Conservation (phyloP, 768 basidiomycete genomes). For the Leccinum olivaceopallidum region DNA sequence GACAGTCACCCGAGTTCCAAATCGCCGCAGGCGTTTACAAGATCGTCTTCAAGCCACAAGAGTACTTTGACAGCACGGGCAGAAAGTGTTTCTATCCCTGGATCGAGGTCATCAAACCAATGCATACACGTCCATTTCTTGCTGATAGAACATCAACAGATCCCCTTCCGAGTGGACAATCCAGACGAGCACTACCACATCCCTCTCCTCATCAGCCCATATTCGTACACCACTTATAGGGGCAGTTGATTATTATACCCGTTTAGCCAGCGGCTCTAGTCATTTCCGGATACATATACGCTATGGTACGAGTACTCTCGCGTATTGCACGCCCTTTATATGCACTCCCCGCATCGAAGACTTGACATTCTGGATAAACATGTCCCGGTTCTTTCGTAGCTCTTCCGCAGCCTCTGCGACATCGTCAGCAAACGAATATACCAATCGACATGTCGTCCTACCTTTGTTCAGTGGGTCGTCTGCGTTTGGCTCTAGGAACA, state of each 20-base stretch:
- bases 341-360: slow-evolving; percentile 78
- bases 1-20: slow-evolving; percentile 39
- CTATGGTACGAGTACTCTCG: slow-evolving; percentile 63
- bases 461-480: slow-evolving; percentile 99
- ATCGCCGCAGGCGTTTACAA: slow-evolving; percentile 67
- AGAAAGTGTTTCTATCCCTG: slow-evolving; percentile 84
- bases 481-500: slow-evolving; percentile 98
- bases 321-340: slow-evolving; percentile 80
- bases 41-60: slow-evolving; percentile 79
- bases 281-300: slow-evolving; percentile 3
- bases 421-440: slow-evolving; percentile 12
- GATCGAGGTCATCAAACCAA: slow-evolving; percentile 65
- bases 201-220: slow-evolving; percentile 89
- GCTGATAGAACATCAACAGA: slow-evolving; percentile 44
- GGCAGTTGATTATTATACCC: slow-evolving; percentile 60
- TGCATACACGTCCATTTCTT: background rate
- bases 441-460: slow-evolving; percentile 35
- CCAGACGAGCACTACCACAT: slow-evolving; percentile 88
- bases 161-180: slow-evolving; percentile 71
- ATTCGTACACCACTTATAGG: slow-evolving; percentile 88
- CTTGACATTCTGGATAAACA: slow-evolving; percentile 85
- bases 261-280: slow-evolving; percentile 9
- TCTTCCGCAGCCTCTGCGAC: slow-evolving; percentile 91
- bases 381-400: slow-evolving; percentile 83
- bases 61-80: slow-evolving; percentile 69